These are phyloP conservation scores for Nakataea oryzae DNA, from an alignment of 2,329 filamentous ascomycete genomes.

Conservation along the genomic window DNA sequence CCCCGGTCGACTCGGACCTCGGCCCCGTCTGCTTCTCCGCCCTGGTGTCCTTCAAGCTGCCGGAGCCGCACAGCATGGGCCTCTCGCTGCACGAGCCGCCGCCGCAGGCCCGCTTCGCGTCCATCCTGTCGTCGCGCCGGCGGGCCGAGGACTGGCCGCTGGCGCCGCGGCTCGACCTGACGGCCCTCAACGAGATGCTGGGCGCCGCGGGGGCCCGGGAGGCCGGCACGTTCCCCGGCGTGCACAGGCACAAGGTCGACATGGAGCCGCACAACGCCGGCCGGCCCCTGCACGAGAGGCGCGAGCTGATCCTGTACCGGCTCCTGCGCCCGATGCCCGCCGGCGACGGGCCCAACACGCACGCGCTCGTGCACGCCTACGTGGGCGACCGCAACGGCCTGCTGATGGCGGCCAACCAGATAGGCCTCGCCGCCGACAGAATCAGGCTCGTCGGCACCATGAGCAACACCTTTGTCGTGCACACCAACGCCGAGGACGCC, in stretches of 20 bases:
- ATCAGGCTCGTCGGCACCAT: slow-evolving; percentile 32
- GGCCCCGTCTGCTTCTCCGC: slow-evolving; percentile 37
- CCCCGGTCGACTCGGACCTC: slow-evolving; percentile 15
- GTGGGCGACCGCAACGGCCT: slow-evolving; percentile 43
- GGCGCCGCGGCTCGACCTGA: slow-evolving; percentile 34
- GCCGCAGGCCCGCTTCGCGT: slow-evolving; percentile 29
- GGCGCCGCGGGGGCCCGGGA: slow-evolving; percentile 18
- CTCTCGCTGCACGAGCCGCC: slow-evolving; percentile 27
- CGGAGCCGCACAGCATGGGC: slow-evolving; percentile 21
- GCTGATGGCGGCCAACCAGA: slow-evolving; percentile 37
- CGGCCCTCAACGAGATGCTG: slow-evolving; percentile 22
- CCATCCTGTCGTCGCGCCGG: slow-evolving; percentile 23
- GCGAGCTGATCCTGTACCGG: slow-evolving; percentile 39
- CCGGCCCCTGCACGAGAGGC: slow-evolving; percentile 29
- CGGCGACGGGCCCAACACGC: slow-evolving; percentile 24
- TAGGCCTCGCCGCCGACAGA: slow-evolving; percentile 30
- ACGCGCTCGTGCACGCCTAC: slow-evolving; percentile 38
- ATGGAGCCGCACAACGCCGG: slow-evolving; percentile 32
- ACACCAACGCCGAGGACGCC: slow-evolving; percentile 35
- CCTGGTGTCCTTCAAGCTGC: slow-evolving; percentile 40
- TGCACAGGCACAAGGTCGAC: slow-evolving; percentile 46
- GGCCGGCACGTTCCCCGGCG: slow-evolving; percentile 33
- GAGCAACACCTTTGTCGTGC: slow-evolving; percentile 41
- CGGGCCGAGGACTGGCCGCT: slow-evolving; percentile 31
- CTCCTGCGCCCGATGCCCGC: slow-evolving; percentile 26